A percentile compares a stretch with the other conserved stretches of the same genome.
Conservation (phyloP, 2,329 filamentous ascomycete species). For the Colletotrichum theobromicola region DNA sequence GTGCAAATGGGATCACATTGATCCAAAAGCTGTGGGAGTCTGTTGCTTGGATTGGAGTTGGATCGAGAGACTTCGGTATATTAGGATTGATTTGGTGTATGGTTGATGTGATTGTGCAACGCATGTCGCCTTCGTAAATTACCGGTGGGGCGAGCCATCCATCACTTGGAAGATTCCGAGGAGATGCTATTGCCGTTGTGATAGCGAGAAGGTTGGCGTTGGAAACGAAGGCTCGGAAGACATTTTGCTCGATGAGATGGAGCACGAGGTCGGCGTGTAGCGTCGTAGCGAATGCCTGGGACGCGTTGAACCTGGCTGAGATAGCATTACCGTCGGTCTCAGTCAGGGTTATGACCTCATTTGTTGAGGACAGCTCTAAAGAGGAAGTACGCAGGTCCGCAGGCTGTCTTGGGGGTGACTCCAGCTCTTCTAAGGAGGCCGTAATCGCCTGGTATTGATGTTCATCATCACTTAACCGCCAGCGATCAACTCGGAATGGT, state of each 20-base stretch:
- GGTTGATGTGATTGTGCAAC: background rate
- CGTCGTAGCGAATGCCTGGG: background rate
- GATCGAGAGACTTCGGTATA: slow-evolving; percentile 4
- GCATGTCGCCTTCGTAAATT: background rate
- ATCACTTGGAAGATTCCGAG: background rate
- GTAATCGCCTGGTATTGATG: background rate
- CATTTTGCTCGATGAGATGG: slow-evolving; percentile 10
- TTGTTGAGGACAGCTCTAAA: background rate
- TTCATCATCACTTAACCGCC: slow-evolving; percentile 1
- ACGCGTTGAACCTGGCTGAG: background rate
- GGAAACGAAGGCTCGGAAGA: slow-evolving; percentile 9
- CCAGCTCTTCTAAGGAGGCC: background rate
- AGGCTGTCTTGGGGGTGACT: background rate
- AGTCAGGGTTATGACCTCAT: background rate
- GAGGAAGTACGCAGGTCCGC: background rate
- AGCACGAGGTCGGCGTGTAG: slow-evolving; percentile 10
- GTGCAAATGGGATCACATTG: slow-evolving; percentile 13
- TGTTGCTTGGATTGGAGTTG: background rate
- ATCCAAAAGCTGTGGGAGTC: slow-evolving; percentile 4
- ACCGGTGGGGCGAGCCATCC: background rate
- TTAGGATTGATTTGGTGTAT: slow-evolving; percentile 5
- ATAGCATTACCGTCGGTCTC: background rate
- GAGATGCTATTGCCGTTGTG: background rate
- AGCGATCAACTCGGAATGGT: background rate
- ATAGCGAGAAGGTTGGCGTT: slow-evolving; percentile 2